Conservation (phyloP, 2,329 filamentous ascomycete species). For the Trichoderma polysporum region DNA sequence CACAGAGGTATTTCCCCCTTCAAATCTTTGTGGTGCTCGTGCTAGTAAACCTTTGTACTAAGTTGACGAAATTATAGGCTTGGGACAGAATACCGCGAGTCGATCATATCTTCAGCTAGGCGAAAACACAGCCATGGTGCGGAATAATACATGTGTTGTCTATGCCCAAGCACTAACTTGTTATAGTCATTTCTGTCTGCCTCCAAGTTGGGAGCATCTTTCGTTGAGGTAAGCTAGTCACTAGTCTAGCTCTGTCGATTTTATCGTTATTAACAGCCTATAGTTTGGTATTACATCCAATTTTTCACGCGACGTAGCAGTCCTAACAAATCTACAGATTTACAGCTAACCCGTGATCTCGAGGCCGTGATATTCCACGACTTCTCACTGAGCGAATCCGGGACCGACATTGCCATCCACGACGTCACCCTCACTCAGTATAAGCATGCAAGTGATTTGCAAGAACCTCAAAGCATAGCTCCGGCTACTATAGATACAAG, state of each 20-base stretch:
- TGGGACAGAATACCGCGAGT: slow-evolving; percentile 12
- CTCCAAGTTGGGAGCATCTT: background rate
- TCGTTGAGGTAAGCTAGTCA: background rate
- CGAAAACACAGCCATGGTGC: slow-evolving; percentile 36
- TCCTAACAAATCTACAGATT: slow-evolving; percentile 30
- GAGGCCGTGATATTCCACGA: slow-evolving; percentile 44
- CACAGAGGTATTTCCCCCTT: background rate
- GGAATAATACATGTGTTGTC: background rate
- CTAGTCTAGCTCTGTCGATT: background rate
- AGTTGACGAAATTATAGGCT: background rate
- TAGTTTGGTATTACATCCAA: slow-evolving; percentile 13
- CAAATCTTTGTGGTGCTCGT: background rate
- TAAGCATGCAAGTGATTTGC: slow-evolving; percentile 31
- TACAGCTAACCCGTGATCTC: slow-evolving; percentile 43
- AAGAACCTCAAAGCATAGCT: slow-evolving; percentile 20
- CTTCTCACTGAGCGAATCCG: slow-evolving; percentile 43
- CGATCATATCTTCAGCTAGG: slow-evolving; percentile 36
- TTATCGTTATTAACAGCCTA: background rate
- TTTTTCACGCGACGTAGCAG: background rate
- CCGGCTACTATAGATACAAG: background rate
- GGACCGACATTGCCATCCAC: slow-evolving; percentile 42
- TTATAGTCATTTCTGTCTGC: background rate
- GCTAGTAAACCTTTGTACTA: background rate
- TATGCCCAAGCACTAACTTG: background rate
- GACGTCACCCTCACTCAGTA: slow-evolving; percentile 41